Base-by-base conservation (phyloP, 2,329 filamentous ascomycete species). In the Xylaria sp. region DNA sequence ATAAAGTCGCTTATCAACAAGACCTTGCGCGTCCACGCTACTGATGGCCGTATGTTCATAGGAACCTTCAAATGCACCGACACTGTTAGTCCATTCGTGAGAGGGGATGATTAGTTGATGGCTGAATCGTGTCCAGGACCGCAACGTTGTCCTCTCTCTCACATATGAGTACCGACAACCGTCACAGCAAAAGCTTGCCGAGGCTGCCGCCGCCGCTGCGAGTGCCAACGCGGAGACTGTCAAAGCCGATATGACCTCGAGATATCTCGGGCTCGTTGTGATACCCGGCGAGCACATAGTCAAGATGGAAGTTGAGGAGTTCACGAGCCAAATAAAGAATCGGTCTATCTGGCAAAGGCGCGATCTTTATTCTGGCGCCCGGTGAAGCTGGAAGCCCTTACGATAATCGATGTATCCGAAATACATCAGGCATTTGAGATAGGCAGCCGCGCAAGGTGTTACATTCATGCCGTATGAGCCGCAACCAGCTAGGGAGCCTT, bases 1-100 rank as follows among this genome's bases (percentile, higher is more conserved):
- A 84, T 93, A 32, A 79, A 81, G 39, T 88, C 90, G 28, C 87
- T 97, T 59, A 83, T 97, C 60, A 92, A 92, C 79, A 93, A 93
- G 78, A 92, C 89, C 45, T 82, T 98, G 39, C 90, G 94, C 66
- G 83, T 98, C 63, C 88, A 92, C 74, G 93, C 91, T 15, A 92
- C 89, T 4, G 95, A 98, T 78, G 89, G 88, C 18, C 92, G 96
- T 68, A 90, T 97, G 79, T 99, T 98, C 80, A 89, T 94, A 63
- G 96, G 96, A 23, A 86, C 90, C 71, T 92, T 99, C 82, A 97
- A 97, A 81, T 99, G 96, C 83, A 97, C 94, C 34, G 96, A 99
- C 83, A 89, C 91, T 67, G 94, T 97, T 82, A 60, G 55, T 66
- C 39, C 56, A 53, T 28, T 32, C 41, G n/a, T 28, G 8, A 56